Percentiles rank a stretch among this genome's conserved stretches.
These are phyloP conservation scores for Penicillium bovifimosum DNA, from an alignment of 495 filamentous ascomycete genomes.

Conservation along the genomic window DNA sequence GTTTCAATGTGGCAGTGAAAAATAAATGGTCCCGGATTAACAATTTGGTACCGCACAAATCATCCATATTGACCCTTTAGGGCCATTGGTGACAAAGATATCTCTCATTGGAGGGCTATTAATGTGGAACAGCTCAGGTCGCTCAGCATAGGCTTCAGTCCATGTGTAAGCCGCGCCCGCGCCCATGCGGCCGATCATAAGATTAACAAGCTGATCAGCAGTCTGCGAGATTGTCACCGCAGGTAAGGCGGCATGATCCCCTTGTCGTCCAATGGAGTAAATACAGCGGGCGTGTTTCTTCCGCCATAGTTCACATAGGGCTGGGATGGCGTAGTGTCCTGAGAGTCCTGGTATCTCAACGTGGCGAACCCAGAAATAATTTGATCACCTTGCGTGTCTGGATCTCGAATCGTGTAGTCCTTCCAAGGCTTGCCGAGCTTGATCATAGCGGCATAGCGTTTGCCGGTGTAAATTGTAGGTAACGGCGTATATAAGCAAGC, in stretches of 20 bases:
- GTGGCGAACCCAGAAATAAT: constrained; percentile 32
- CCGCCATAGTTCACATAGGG: constrained; percentile 41
- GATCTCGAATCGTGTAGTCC: constrained; percentile 33
- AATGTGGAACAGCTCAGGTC: constrained; percentile 41
- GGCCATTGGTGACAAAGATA: constrained; percentile 32
- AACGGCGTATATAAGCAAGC: constrained; percentile 25
- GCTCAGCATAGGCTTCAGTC: constrained; percentile 37
- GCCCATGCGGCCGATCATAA: constrained; percentile 34
- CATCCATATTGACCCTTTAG: constrained; percentile 28
- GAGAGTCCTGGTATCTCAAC: constrained; percentile 30
- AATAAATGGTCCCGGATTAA: constrained; percentile 46
- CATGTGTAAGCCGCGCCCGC: constrained; percentile 34
- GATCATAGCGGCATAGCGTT: constrained; percentile 35
- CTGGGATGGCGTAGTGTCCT: constrained; percentile 11
- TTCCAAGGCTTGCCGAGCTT: constrained; percentile 31
- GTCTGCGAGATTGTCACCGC: constrained; percentile 22
- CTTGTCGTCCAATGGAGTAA: constrained; percentile 29
- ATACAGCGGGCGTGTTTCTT: constrained; percentile 22
- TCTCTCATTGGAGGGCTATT: constrained; percentile 43
- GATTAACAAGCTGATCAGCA: constrained; percentile 37
- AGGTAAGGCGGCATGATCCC: constrained; percentile 33
- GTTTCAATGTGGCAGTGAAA: constrained; percentile 51
- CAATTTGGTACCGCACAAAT: constrained; percentile 47
- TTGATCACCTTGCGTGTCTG: constrained; percentile 31
- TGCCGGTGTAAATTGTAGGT: constrained; percentile 29